Evolutionary conservation across 1,139 yeast species (phyloP).

Genomic region (Blastobotrys arbuscula): DNA sequence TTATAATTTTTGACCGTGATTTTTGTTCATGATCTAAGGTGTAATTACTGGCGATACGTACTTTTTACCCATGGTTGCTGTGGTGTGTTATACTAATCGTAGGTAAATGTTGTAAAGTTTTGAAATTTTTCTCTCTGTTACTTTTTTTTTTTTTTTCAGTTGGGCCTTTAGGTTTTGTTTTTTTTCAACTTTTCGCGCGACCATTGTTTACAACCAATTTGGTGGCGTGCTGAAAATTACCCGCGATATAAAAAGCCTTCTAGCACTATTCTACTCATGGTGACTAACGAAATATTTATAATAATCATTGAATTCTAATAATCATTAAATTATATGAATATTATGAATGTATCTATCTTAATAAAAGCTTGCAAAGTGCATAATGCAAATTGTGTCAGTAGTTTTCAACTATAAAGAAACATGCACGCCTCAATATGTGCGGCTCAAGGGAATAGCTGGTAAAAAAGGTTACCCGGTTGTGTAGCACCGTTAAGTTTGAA

Average conservation of each 20-base stretch:
- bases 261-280: too few species aligned
- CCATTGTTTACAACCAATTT: not conserved
- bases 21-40: too few species aligned
- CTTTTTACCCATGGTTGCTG: conserved; percentile 35
- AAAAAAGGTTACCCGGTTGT: not conserved
- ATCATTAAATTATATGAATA: not conserved
- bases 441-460: not conserved
- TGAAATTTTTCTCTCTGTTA: not conserved
- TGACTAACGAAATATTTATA: too few species aligned
- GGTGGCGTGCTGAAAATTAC: not conserved
- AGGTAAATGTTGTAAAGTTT: conserved; percentile 1
- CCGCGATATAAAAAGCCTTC: too few species aligned
- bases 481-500: not conserved
- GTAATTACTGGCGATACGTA: too few species aligned
- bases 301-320: too few species aligned
- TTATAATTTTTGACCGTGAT: not conserved
- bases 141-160: not conserved
- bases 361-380: too few species aligned
- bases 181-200: not conserved
- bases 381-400: too few species aligned
- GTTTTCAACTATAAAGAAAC: too few species aligned
- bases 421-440: not conserved
- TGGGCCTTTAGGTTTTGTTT: not conserved
- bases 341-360: too few species aligned
- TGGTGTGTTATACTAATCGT: too few species aligned